Conservation (phyloP, 2,329 filamentous ascomycete genomes). For the Whalleya microplaca region DNA sequence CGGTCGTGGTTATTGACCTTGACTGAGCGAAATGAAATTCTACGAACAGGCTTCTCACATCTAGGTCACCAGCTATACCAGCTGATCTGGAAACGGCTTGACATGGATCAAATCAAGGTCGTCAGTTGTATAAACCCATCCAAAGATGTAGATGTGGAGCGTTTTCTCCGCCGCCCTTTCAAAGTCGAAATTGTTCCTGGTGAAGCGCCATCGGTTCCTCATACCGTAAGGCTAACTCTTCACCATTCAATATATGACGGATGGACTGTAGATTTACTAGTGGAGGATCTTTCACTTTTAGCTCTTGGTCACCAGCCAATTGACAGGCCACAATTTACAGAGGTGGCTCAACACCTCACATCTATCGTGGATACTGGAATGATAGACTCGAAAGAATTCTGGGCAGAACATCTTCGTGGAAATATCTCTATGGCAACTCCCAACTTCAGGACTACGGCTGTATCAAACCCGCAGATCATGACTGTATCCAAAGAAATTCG, state of each 20-base stretch:
- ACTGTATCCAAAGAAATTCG: constrained; percentile 37
- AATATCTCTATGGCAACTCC: constrained; percentile 61
- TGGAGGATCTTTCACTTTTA: constrained; percentile 65
- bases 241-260: constrained; percentile 91
- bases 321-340: constrained; percentile 61
- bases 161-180: constrained; percentile 60
- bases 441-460: constrained; percentile 52
- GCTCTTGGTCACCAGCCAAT: constrained; percentile 39
- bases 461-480: constrained; percentile 32
- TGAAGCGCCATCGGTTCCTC: constrained; percentile 24
- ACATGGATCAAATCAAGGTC: constrained; percentile 46
- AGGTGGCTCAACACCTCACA: constrained; percentile 55
- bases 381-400: constrained; percentile 62
- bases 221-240: constrained; percentile 57
- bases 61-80: constrained; percentile 59
- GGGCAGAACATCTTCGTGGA: constrained; percentile 67
- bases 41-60: constrained; percentile 75
- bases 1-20: constrained; percentile 53
- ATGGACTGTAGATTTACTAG: constrained; percentile 82
- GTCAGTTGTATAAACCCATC: constrained; percentile 46
- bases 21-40: constrained; percentile 61
- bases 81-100: constrained; percentile 63
- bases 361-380: constrained; percentile 32
- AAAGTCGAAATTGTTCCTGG: constrained; percentile 55
- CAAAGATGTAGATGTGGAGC: constrained; percentile 41